A percentile compares a stretch with the other conserved stretches of the same genome.
These are phyloP conservation scores for Plasmodium relictum DNA, from an alignment of 169 alveolate species.

Conservation along the genomic window DNA sequence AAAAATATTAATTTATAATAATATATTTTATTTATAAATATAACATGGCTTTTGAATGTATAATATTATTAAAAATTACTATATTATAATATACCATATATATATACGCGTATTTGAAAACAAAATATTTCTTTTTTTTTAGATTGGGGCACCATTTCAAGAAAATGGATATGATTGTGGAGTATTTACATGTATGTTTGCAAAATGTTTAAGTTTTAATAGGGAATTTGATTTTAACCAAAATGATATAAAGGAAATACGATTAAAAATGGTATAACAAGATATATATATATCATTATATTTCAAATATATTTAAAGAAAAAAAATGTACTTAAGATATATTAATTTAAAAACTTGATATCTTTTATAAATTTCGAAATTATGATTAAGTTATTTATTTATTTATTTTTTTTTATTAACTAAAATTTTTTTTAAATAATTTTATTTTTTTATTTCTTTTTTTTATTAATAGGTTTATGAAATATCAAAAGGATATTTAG, in stretches of 20 bases:
- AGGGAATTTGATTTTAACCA: conserved; percentile 89
- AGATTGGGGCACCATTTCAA: conserved; percentile 86
- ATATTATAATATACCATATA: neutral
- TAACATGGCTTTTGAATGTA: neutral
- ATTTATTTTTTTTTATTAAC: neutral
- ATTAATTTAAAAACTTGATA: too few species aligned
- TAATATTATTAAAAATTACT: neutral
- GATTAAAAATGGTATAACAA: conserved; percentile 82
- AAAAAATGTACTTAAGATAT: too few species aligned
- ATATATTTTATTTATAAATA: neutral
- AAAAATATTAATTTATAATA: neutral
- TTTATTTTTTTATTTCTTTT: conserved; percentile 3
- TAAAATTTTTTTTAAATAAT: too few species aligned
- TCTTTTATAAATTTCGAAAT: too few species aligned
- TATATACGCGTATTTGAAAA: neutral
- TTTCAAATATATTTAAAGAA: neutral
- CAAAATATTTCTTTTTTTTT: neutral
- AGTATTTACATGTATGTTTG: conserved; percentile 91
- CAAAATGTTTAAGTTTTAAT: conserved; percentile 88
- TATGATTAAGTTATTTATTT: too few species aligned
- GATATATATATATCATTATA: neutral
- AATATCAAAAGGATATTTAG: conserved; percentile 50
- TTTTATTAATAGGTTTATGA: conserved; percentile 38
- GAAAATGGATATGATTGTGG: conserved; percentile 92
- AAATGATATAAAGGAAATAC: conserved; percentile 78